A percentile compares a stretch with the other conserved stretches of the same genome.
Evolutionary conservation across 2,329 filamentous ascomycete genomes (phyloP).

Genomic region (Phaeosphaeria sp.): DNA sequence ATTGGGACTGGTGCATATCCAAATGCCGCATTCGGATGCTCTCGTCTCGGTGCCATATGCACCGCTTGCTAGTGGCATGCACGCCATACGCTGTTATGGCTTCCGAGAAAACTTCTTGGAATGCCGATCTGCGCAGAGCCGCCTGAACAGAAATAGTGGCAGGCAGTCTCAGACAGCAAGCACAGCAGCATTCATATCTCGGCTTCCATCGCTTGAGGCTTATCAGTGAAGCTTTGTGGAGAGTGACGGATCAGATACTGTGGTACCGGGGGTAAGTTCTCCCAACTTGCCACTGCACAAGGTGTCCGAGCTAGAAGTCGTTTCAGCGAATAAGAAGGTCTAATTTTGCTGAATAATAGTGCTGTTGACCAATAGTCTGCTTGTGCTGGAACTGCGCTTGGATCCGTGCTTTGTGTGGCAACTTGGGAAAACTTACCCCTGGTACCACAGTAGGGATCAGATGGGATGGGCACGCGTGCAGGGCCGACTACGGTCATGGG

Average conservation of each 20-base stretch:
- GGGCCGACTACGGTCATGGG: slow-evolving; percentile 20
- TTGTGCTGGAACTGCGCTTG: too few relatives aligned
- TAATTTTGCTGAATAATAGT: too few relatives aligned
- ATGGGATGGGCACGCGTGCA: neutral
- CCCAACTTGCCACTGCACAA: too few relatives aligned
- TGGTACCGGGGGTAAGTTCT: too few relatives aligned
- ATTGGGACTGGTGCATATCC: neutral
- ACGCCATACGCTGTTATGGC: neutral
- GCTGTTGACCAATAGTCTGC: too few relatives aligned
- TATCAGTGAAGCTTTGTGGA: slow-evolving; percentile 1
- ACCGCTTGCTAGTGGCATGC: neutral
- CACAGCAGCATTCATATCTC: neutral
- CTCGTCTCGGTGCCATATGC: slow-evolving; percentile 4
- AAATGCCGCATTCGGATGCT: slow-evolving; percentile 1
- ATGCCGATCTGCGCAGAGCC: slow-evolving; percentile 9
- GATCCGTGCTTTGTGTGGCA: too few relatives aligned
- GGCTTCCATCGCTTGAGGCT: neutral
- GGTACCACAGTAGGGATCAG: too few relatives aligned
- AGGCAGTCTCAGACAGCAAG: neutral
- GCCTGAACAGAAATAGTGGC: slow-evolving; percentile 4
- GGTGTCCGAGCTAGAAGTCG: too few relatives aligned
- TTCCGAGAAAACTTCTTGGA: neutral
- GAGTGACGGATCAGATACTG: slow-evolving; percentile 7
- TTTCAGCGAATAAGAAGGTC: too few relatives aligned
- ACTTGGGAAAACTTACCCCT: too few relatives aligned